A percentile compares a stretch with the other conserved stretches of the same genome.
These are phyloP conservation scores for Pythium biforme DNA, from an alignment of 352 stramenopile genomes.

Conservation along the genomic window DNA sequence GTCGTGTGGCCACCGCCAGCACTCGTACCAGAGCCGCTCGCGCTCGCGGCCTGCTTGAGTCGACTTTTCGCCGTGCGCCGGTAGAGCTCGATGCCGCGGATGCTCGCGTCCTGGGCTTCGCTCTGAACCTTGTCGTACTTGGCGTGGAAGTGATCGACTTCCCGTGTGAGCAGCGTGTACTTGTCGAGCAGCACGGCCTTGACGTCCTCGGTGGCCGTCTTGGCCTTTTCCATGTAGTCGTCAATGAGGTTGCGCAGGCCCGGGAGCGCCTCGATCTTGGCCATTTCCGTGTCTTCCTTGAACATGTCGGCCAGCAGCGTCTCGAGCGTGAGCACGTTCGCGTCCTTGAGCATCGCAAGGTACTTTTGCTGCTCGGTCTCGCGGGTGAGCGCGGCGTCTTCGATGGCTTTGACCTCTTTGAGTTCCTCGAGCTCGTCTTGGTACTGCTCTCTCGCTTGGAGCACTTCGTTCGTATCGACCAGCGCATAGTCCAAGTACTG, in stretches of 20 bases:
- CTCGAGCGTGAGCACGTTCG: constrained; percentile 89
- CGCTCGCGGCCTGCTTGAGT: constrained; percentile 47
- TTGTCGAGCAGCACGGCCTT: constrained; percentile 81
- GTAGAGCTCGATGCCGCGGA: constrained; percentile 79
- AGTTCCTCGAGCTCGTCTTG: constrained; percentile 85
- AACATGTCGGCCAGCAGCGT: constrained; percentile 92
- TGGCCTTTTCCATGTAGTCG: constrained; percentile 86
- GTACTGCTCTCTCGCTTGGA: constrained; percentile 88
- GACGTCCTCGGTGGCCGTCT: constrained; percentile 79
- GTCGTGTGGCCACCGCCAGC: constrained; percentile 11
- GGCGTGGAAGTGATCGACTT: constrained; percentile 56
- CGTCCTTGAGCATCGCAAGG: constrained; percentile 73
- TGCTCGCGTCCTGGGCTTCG: constrained; percentile 74
- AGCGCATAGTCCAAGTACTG: constrained; percentile 94
- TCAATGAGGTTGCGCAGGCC: constrained; percentile 89
- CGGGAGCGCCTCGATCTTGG: constrained; percentile 89
- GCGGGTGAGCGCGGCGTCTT: constrained; percentile 67
- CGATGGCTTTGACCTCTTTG: constrained; percentile 85
- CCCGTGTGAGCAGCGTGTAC: constrained; percentile 43
- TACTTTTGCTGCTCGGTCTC: constrained; percentile 82
- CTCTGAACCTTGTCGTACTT: constrained; percentile 58
- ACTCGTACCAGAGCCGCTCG: constrained; percentile 41
- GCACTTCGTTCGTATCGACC: constrained; percentile 73
- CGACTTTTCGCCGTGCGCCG: constrained; percentile 72
- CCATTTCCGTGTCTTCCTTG: constrained; percentile 90